A percentile compares a stretch with the other conserved stretches of the same genome.
Evolutionary conservation across 306 rosid species (phyloP).

Genomic region (Vigna hirtella): DNA sequence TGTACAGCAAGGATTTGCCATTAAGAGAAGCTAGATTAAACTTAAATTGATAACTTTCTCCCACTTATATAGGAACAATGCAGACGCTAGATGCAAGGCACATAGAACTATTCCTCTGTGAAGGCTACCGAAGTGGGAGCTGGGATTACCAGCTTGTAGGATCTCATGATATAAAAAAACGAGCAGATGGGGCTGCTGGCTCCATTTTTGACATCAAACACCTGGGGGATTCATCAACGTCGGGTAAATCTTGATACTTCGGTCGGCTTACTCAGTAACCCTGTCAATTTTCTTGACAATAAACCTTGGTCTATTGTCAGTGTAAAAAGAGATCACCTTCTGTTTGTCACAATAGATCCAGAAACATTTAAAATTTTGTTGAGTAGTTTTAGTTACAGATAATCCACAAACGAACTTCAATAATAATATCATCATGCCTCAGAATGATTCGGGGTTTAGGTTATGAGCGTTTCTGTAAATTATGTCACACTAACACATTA

Average conservation of each 20-base stretch:
- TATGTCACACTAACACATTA: slow-evolving; percentile 7
- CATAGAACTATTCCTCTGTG: slow-evolving; percentile 79
- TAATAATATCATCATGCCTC: slow-evolving; percentile 18
- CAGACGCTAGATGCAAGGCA: slow-evolving; percentile 96
- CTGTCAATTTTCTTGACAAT: not conserved
- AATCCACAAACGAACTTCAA: not conserved
- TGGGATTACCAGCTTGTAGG: slow-evolving; percentile 92
- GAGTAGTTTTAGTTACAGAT: slow-evolving; percentile 19
- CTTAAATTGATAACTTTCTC: slow-evolving; percentile 38
- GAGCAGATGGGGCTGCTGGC: slow-evolving; percentile 84
- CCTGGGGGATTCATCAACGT: slow-evolving; percentile 65
- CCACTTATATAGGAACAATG: slow-evolving; percentile 82
- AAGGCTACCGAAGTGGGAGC: slow-evolving; percentile 73
- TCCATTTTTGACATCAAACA: slow-evolving; percentile 83
- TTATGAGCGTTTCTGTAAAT: slow-evolving; percentile 14
- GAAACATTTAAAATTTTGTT: slow-evolving; percentile 16
- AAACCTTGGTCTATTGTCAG: not conserved
- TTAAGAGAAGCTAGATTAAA: slow-evolving; percentile 34
- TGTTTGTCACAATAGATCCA: slow-evolving; percentile 6
- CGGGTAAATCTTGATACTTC: slow-evolving; percentile 58
- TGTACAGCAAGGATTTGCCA: slow-evolving; percentile 22
- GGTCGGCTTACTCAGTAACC: slow-evolving; percentile 3
- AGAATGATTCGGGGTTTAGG: slow-evolving; percentile 32
- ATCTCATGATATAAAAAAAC: slow-evolving; percentile 78
- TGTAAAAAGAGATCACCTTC: slow-evolving; percentile 14